Evolutionary conservation across 768 basidiomycete species (phyloP), one percentile per base, ranked within the genome.

Genomic region (Zangia roseola): DNA sequence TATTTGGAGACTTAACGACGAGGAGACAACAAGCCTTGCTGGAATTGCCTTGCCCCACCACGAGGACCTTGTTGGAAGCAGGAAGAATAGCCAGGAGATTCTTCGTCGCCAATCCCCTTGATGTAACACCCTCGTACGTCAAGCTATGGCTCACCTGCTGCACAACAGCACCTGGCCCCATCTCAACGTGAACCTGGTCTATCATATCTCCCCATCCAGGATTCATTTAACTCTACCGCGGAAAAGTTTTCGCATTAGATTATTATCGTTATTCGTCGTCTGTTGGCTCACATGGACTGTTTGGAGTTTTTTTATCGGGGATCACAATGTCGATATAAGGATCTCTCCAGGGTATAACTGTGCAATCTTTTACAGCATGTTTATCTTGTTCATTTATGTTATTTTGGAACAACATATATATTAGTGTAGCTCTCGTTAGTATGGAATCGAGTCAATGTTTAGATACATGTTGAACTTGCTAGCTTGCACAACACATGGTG

Each of bases 1-100:
- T 51, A 90, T 90, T 47, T 90, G 87, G 87, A 75, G 74, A 43
- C 59, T 90, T 34, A 86, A 86, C 50, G 83, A 83, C 17, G 84
- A 87, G 57, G 87, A 90, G 67, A 81, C 73, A 59, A 78, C 77
- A 55, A 75, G 72, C 25, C 65, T 83, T 6, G 73, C 75, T 36
- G 74, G 74, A 3, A 76, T 81, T 49, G 71, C 78, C 1, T 59
- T 82, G 33, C 74, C 78, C 4, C 70, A 71, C 38, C 69, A 61
- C n/a, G 69, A 68, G 49, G 70, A 71, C 26, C 59, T 71, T 16
- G 41, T 67, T 59, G 66, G 70, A 65, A 69, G 72, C 58, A 65
- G 71, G 59, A 74, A 69, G 45, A 70, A 48, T 36, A 74, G 70
- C 49, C 66, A 65, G 25, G 78, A 80, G 57, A 52, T 61, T 21